Base-by-base conservation (phyloP, 108 stramenopile species). In the Nitzschia sp. region DNA sequence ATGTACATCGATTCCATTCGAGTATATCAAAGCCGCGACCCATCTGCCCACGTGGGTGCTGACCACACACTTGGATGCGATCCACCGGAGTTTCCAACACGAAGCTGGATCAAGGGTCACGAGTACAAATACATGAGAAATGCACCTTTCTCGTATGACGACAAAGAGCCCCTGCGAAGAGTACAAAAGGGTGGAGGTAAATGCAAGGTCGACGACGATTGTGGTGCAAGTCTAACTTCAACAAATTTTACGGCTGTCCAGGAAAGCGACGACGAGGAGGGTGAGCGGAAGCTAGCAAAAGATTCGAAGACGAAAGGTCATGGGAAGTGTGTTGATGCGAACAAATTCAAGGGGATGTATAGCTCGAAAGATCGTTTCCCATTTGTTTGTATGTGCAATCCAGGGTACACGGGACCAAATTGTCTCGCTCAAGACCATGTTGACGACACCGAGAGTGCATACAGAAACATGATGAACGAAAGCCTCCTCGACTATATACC, bases 71-170 rank as follows among this genome's bases (percentile, higher is more conserved):
- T 96, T 17, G 96, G 96, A 6, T 97, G 97, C 64, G 91, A 95
- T 79, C 83, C 93, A 17, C 71, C 83, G 8, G 89, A 80, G 8
- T 91, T 85, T 59, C 97, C 97, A 3, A 95, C 97, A 22, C 80
- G 77, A 59, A 82, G 84, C 32, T 97, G 79, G 68, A 97, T 97
- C 71, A 77, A 95, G 69, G 97, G 94, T 1, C 94, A 89, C 68
- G 66, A 74, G 35, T 88, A 90, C 58, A 64, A 76, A 30, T 96
- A 97, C 69, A 85, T 93, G 90, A 58, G 90, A 64, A 68, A 81
- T 33, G 72, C 77, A 29, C 92, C 88, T 17, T 93, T 93, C 68
- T 86, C 78, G 0, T 92, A 69, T 62, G 79, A 85, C 5, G 94
- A 95, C 53, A 83, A 76, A 33, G 71, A 50, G 33, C 84, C 93